These are phyloP conservation scores for Salinomyces thailandicus DNA, from an alignment of 2,329 filamentous ascomycete species.

Conservation along the genomic window DNA sequence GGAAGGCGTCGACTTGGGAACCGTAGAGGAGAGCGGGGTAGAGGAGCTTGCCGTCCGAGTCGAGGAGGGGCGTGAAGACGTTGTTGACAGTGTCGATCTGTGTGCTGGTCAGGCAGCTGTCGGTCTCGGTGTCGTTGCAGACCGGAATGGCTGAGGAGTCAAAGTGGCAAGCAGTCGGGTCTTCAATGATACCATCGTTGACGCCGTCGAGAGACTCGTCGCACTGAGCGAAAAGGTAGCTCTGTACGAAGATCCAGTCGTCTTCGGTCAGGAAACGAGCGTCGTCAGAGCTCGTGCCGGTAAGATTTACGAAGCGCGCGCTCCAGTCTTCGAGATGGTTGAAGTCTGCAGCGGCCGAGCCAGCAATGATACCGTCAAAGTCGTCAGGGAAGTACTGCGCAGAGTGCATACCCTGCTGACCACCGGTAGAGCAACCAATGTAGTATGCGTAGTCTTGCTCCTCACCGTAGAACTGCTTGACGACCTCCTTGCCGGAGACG, in stretches of 20 bases:
- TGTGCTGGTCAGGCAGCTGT: slow-evolving; percentile 33
- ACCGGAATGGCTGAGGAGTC: slow-evolving; percentile 24
- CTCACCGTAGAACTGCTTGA: slow-evolving; percentile 29
- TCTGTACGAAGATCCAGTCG: slow-evolving; percentile 35
- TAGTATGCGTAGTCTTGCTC: slow-evolving; percentile 36
- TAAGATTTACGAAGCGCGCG: slow-evolving; percentile 33
- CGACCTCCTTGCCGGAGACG: slow-evolving; percentile 24
- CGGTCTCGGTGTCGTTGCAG: slow-evolving; percentile 27
- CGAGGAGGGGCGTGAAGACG: slow-evolving; percentile 34
- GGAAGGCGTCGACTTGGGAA: slow-evolving; percentile 31
- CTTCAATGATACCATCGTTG: slow-evolving; percentile 39
- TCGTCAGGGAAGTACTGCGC: slow-evolving; percentile 37
- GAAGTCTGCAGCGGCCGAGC: slow-evolving; percentile 35
- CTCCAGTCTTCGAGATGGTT: slow-evolving; percentile 34
- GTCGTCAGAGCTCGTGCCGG: slow-evolving; percentile 29
- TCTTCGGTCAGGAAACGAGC: slow-evolving; percentile 30
- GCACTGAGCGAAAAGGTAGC: slow-evolving; percentile 39
- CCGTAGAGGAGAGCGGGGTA: slow-evolving; percentile 44
- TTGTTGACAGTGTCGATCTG: slow-evolving; percentile 37
- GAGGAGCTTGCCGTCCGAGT: slow-evolving; percentile 35
- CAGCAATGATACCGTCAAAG: slow-evolving; percentile 40
- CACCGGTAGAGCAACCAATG: slow-evolving; percentile 40
- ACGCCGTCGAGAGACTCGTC: slow-evolving; percentile 40
- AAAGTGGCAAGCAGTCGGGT: slow-evolving; percentile 35
- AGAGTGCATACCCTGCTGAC: slow-evolving; percentile 38